A percentile compares a stretch with the other conserved stretches of the same genome.
phyloP scores from a whole-genome alignment of 2,329 filamentous ascomycete genomes.

The Capronia epimyces region DNA sequence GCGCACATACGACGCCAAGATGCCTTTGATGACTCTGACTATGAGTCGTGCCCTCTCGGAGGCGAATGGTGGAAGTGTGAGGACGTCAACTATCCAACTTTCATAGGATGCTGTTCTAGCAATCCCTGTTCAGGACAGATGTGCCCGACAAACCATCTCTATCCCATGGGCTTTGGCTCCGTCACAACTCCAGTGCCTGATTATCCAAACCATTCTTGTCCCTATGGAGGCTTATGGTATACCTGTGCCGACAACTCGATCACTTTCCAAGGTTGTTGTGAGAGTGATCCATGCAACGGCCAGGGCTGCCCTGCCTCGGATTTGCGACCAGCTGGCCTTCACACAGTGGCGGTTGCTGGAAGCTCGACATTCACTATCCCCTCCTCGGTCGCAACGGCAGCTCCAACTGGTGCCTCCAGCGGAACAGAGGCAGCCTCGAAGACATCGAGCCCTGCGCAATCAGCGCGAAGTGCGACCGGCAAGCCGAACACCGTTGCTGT shows the following conservation, averaged over 20 bases:
- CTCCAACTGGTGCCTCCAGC: slow-evolving; percentile 1
- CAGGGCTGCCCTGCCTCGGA: slow-evolving; percentile 14
- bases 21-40: slow-evolving; percentile 12
- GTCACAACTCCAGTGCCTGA: slow-evolving; percentile 14
- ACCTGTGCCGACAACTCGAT: slow-evolving; percentile 17
- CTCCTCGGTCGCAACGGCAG: slow-evolving; percentile 9
- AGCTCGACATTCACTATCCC: slow-evolving; percentile 17
- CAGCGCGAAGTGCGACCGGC: not conserved
- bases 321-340: slow-evolving; percentile 11
- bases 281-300: slow-evolving; percentile 20
- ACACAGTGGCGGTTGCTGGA: slow-evolving; percentile 18
- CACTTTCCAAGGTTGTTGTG: slow-evolving; percentile 18
- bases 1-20: slow-evolving; percentile 11
- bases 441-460: slow-evolving; percentile 1
- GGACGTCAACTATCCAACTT: slow-evolving; percentile 24
- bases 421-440: not conserved
- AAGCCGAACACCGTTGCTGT: slow-evolving; percentile 6
- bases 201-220: slow-evolving; percentile 20
- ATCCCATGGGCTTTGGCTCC: slow-evolving; percentile 16
- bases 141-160: slow-evolving; percentile 11
- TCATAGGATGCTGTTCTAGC: slow-evolving; percentile 30
- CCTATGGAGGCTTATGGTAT: slow-evolving; percentile 20
- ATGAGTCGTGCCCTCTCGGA: slow-evolving; percentile 26
- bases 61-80: slow-evolving; percentile 28
- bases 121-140: slow-evolving; percentile 27